Evolutionary conservation across 1,284 basidiomycete genomes (phyloP), one percentile per base, ranked within the genome.

Genomic region (Pseudozyma sp.): DNA sequence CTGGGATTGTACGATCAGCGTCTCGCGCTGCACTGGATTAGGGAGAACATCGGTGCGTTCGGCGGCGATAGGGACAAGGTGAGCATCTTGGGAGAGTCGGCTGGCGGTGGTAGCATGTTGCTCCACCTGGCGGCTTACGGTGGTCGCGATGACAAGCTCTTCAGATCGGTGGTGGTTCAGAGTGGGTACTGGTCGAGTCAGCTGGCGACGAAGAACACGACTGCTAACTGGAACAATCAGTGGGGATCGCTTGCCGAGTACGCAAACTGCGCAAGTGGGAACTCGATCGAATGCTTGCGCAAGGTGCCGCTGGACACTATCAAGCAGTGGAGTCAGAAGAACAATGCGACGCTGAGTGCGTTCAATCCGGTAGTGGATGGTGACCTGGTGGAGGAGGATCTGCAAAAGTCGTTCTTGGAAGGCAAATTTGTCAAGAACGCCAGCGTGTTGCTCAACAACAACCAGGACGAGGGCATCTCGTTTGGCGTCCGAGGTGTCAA

Each of bases 1-100:
- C 40, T 71, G 11, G 69, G 69, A 2, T 42, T 72, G 31, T 70
- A 68, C 52, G 77, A 79, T 40, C 77, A 79, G 56, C 48, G 75
- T 8, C 39, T 60, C 10, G 77, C 77, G 1, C 56, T 78, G 19
- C 46, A 58, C n/a, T 79, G 77, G 77, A 65, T 75, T 19, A 33
- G 46, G 7, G 53, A 67, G n/a, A 75, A 78, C 54, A 75, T 78
- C 42, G 61, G 31, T 7, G 45, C 54, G 5, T 79, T 79, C 42
- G 75, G 77, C 8, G 77, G 77, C 10, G 77, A 79, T 39, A 43
- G 19, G 10, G 42, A 56, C 24, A 54, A 54, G 9, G 54, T 79
- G 5, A 72, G 67, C 14, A 69, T 79, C 40, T 35, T 46, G 2
- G 77, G 77, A n/a, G 71, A 79, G 45, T 64, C 58, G 9, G 74